These are phyloP conservation scores for Geotrichum bryndzae DNA, from an alignment of 1,139 yeast genomes.

Conservation along the genomic window DNA sequence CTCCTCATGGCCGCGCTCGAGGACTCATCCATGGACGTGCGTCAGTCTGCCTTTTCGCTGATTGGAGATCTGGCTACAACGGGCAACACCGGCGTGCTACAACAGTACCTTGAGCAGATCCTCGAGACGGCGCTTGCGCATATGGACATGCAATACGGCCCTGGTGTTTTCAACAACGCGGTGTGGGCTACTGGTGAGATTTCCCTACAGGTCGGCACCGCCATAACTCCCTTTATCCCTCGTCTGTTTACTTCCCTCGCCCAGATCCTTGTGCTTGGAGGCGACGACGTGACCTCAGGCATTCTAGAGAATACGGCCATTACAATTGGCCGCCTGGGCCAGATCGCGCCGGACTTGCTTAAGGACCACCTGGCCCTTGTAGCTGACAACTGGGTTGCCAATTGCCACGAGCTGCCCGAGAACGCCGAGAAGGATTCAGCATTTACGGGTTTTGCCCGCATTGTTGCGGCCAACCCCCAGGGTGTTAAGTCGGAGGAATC, in stretches of 20 bases:
- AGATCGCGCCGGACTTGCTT: conserved; percentile 53
- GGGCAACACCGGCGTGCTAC: conserved; percentile 47
- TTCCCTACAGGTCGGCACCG: conserved; percentile 47
- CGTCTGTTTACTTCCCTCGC: conserved; percentile 53
- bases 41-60: conserved; percentile 87
- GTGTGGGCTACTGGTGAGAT: conserved; percentile 93
- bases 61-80: conserved; percentile 79
- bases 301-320: conserved; percentile 88
- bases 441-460: conserved; percentile 67
- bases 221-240: conserved; percentile 53
- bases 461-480: conserved; percentile 60
- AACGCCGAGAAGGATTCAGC: conserved; percentile 79
- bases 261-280: conserved; percentile 51
- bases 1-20: conserved; percentile 65
- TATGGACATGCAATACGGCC: conserved; percentile 47
- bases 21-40: conserved; percentile 74
- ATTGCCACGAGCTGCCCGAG: conserved; percentile 58
- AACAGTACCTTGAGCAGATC: conserved; percentile 53
- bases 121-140: conserved; percentile 53
- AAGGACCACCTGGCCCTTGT: conserved; percentile 55
- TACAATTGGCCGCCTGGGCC: conserved; percentile 84
- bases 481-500: conserved; percentile 50
- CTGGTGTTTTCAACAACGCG: conserved; percentile 80
- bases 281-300: conserved; percentile 51
- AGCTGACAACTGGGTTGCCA: conserved; percentile 59